These are phyloP conservation scores for Phytophthora uliginosa DNA, from an alignment of 352 stramenopile species.

Conservation along the genomic window DNA sequence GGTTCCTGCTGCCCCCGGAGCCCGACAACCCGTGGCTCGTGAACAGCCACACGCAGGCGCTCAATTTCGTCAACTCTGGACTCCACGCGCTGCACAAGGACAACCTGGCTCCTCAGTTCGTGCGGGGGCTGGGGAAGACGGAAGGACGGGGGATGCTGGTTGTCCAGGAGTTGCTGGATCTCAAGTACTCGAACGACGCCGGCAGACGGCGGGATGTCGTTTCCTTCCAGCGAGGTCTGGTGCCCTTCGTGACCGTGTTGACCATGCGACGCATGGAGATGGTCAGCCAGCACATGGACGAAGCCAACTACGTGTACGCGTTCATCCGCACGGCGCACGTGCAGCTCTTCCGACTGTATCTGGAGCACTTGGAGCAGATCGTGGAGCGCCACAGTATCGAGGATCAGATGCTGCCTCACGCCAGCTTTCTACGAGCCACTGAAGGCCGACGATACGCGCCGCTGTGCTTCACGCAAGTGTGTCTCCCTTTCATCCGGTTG, in stretches of 20 bases:
- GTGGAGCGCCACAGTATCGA: slow-evolving; percentile 45
- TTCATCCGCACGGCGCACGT: slow-evolving; percentile 35
- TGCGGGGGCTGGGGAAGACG: slow-evolving; percentile 42
- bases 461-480: slow-evolving; percentile 51
- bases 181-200: slow-evolving; percentile 44
- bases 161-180: slow-evolving; percentile 36
- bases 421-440: slow-evolving; percentile 33
- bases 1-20: slow-evolving; percentile 34
- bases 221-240: slow-evolving; percentile 49
- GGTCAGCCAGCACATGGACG: slow-evolving; percentile 44
- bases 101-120: slow-evolving; percentile 38
- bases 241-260: slow-evolving; percentile 44
- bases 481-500: slow-evolving; percentile 48
- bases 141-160: slow-evolving; percentile 39
- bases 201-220: slow-evolving; percentile 37
- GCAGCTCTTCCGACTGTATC: slow-evolving; percentile 41
- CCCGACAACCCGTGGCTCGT: slow-evolving; percentile 26
- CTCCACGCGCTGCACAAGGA: slow-evolving; percentile 47
- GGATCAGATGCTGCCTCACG: slow-evolving; percentile 29
- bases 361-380: slow-evolving; percentile 41
- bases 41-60: slow-evolving; percentile 42
- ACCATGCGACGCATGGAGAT: slow-evolving; percentile 47
- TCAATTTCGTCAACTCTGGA: slow-evolving; percentile 57
- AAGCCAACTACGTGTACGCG: slow-evolving; percentile 52
- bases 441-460: slow-evolving; percentile 41